Base-by-base conservation (phyloP, 768 basidiomycete genomes). In the Exsudoporus frostii region DNA sequence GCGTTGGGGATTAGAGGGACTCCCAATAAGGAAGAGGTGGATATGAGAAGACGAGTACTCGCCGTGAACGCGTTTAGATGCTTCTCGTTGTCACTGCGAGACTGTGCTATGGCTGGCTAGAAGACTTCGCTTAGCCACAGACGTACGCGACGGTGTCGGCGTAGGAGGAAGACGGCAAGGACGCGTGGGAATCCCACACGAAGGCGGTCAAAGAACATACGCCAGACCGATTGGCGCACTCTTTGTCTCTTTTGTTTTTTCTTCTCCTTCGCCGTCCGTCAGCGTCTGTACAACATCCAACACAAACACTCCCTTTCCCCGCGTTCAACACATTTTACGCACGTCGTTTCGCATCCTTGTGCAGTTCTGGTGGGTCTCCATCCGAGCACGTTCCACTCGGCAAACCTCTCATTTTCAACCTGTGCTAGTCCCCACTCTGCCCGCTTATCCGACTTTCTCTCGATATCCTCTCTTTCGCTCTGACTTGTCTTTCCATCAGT, bases 341-440 rank as follows among this genome's bases (percentile, higher is more conserved):
- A 45, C 33, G 36, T 36, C 20, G 24, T 24, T 20, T 32, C 46
- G 20, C 34, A 34, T 48, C 32, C 33, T 29, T 22, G 29, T 42
- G 38, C 58, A 51, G 24, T 42, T 11, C 41, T 30, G 48, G 58
- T 61, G 51, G 41, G 43, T 58, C 37, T 13, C 0, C 25, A 27
- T 50, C 45, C 39, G 34, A 40, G 51, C 68, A 70, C 69, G 69
- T 62, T 68, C 54, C 48, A 41, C 40, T 69, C 65, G 67, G 67
- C 67, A 66, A 59, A 13, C 39, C 20, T 44, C 58, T 47, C 46
- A 46, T 51, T 58, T 61, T 55, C 51, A 52, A 50, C 48, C n/a
- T 22, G 7, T 38, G 7, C 13, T 22, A 55, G 54, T 44, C 38
- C 36, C 48, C 48, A 50, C 47, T 34, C 50, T 13, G 45, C 50